A percentile compares a stretch with the other conserved stretches of the same genome.
phyloP scores from a whole-genome alignment of 306 rosid genomes.

The Hippophae gyantsensis region DNA sequence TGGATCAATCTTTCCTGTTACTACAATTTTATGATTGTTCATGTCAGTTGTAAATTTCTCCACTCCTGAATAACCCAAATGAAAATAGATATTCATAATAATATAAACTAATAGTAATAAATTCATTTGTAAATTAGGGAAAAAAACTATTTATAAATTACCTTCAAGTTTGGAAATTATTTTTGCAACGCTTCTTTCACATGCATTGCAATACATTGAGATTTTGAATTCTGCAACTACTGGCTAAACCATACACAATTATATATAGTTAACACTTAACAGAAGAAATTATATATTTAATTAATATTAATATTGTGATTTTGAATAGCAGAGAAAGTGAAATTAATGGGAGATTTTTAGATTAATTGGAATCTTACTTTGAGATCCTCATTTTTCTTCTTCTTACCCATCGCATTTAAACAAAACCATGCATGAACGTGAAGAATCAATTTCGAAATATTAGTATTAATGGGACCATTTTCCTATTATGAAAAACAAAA shows the following conservation, averaged over 20 bases:
- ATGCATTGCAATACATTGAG: conserved; percentile 72
- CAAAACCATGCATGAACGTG: too few relatives aligned
- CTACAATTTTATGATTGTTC: conserved; percentile 45
- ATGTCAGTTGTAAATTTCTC: conserved; percentile 58
- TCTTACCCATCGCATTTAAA: conserved; percentile 38
- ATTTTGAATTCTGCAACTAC: conserved; percentile 42
- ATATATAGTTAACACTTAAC: not conserved
- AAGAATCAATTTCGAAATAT: too few relatives aligned
- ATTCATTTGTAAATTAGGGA: not conserved
- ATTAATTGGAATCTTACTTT: conserved; percentile 21
- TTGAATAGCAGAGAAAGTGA: not conserved
- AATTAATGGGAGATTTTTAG: not conserved
- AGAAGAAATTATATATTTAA: not conserved
- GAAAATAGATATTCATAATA: not conserved
- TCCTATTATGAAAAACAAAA: too few relatives aligned
- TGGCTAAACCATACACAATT: conserved; percentile 10
- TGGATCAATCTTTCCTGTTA: conserved; percentile 57
- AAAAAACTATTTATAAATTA: not conserved
- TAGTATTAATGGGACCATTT: too few relatives aligned
- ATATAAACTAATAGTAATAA: not conserved
- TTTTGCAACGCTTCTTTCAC: conserved; percentile 66
- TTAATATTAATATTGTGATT: not conserved
- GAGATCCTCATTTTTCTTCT: conserved; percentile 23
- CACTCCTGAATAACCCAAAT: conserved; percentile 33
- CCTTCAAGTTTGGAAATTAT: conserved; percentile 65